phyloP scores from a whole-genome alignment of 2,329 filamentous ascomycete genomes.

The Fusarium secorum region DNA sequence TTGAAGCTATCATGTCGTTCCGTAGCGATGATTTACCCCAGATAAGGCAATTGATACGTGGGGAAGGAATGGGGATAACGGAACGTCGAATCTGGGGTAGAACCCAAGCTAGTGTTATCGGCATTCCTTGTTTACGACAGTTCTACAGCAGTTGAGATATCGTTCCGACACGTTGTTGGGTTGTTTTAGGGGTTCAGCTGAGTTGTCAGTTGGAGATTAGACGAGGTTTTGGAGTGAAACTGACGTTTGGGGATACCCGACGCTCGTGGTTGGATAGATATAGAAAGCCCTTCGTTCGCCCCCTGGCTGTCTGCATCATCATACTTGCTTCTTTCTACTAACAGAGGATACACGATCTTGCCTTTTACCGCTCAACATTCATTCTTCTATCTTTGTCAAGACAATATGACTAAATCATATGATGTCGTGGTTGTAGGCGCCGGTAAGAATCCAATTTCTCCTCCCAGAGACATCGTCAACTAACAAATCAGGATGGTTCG shows the following conservation, averaged over 20 bases:
- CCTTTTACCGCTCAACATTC: neutral
- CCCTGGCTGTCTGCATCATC: neutral
- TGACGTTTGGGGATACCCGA: neutral
- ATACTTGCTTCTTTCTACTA: neutral
- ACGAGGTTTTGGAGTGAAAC: neutral
- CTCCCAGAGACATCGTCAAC: accelerated
- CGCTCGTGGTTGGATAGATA: neutral
- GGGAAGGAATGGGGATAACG: slow-evolving; percentile 8
- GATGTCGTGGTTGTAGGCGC: slow-evolving; percentile 39
- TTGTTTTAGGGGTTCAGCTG: neutral
- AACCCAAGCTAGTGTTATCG: slow-evolving; percentile 2
- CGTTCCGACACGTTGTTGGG: neutral
- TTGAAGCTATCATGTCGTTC: neutral
- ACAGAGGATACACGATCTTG: neutral
- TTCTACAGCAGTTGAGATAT: neutral
- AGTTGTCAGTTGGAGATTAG: neutral
- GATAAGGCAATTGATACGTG: neutral
- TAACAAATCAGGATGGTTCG: slow-evolving; percentile 54
- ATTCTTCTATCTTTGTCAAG: neutral
- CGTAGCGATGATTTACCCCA: neutral
- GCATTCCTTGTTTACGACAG: neutral
- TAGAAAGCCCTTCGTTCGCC: slow-evolving; percentile 8
- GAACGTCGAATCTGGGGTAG: slow-evolving; percentile 25
- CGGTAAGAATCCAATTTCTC: slow-evolving; percentile 4
- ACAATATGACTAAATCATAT: slow-evolving; percentile 25